phyloP scores from a whole-genome alignment of 495 filamentous ascomycete species.

The Penicillium mononematosum region DNA sequence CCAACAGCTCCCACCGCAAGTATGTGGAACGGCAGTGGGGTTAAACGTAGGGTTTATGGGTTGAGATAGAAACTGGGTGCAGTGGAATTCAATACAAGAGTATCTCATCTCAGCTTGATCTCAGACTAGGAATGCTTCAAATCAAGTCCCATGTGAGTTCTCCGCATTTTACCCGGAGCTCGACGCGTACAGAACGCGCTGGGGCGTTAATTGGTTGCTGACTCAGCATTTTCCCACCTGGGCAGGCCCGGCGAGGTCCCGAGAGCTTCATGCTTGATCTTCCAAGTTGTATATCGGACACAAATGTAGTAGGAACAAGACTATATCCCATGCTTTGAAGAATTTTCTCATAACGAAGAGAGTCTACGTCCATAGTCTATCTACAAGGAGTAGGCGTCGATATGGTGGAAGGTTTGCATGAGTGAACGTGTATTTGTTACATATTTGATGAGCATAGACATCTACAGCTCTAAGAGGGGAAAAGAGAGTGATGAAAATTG shows the following conservation, averaged over 20 bases:
- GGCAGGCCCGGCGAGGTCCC: too few relatives aligned
- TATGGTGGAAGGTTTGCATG: background rate
- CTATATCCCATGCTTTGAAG: too few relatives aligned
- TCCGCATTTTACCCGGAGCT: conserved; percentile 3
- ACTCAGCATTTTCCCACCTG: conserved; percentile 19
- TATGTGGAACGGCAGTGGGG: background rate
- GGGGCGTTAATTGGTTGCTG: conserved; percentile 26
- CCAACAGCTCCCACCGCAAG: background rate
- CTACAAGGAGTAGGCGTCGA: background rate
- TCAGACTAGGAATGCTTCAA: background rate
- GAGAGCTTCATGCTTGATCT: too few relatives aligned
- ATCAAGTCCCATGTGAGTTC: background rate
- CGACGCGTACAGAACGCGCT: conserved; percentile 22
- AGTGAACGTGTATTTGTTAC: background rate
- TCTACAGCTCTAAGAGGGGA: background rate
- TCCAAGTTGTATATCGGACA: too few relatives aligned
- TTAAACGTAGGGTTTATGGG: background rate
- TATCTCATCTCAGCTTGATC: background rate
- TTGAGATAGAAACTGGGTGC: background rate
- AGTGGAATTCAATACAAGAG: background rate
- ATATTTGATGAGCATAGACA: background rate
- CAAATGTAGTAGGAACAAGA: too few relatives aligned
- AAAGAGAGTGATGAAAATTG: background rate
- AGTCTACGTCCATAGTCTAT: background rate
- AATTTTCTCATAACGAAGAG: background rate